Conservation (phyloP, 257 asterid species). For the Nicotiana knightiana region DNA sequence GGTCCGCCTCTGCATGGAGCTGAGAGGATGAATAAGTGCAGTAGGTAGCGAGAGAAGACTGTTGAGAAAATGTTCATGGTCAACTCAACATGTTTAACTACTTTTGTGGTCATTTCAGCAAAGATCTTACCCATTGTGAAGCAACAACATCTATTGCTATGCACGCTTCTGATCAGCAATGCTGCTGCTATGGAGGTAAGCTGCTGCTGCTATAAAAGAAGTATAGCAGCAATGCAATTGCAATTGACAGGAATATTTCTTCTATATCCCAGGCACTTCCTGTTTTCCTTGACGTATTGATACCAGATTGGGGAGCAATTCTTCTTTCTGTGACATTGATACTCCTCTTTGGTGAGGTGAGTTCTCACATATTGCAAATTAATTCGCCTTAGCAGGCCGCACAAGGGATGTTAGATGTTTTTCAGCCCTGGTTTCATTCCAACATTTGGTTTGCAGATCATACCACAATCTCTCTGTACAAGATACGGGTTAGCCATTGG, state of each 20-base stretch:
- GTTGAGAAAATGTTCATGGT: no score
- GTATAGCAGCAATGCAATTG: background rate
- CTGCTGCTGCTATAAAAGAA: background rate
- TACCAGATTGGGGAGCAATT: constrained; percentile 69
- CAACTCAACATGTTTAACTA: background rate
- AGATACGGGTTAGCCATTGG: constrained; percentile 56
- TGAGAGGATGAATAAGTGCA: no score
- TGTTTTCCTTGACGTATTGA: constrained; percentile 54
- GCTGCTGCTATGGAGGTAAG: constrained; percentile 79
- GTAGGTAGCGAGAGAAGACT: no score
- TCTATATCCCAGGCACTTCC: constrained; percentile 67
- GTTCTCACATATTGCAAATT: background rate
- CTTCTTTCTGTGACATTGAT: constrained; percentile 71
- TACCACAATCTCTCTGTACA: constrained; percentile 51
- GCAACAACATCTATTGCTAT: constrained; percentile 72
- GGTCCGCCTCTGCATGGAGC: no score
- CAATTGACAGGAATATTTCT: constrained; percentile 4
- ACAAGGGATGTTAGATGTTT: background rate
- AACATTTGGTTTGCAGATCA: constrained; percentile 12
- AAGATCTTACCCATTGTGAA: constrained; percentile 59
- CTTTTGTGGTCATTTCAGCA: constrained; percentile 30
- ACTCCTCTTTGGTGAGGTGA: constrained; percentile 83
- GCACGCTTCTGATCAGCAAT: constrained; percentile 66
- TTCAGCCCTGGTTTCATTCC: background rate
- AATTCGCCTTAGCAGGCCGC: background rate